Conservation (phyloP, 495 filamentous ascomycete genomes). For the Tuber borchii region DNA sequence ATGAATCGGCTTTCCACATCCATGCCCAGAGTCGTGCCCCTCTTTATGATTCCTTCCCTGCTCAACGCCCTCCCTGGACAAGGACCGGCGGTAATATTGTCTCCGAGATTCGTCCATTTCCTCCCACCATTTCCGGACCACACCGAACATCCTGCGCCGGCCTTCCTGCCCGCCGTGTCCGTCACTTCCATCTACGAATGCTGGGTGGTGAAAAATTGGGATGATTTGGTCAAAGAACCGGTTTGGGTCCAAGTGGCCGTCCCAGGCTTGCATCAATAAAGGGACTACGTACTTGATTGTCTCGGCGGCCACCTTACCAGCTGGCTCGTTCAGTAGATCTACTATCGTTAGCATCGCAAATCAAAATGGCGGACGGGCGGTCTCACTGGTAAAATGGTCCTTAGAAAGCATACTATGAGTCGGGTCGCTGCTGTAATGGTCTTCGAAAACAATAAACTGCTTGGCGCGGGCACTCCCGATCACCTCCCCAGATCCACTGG, state of each 20-base stretch:
- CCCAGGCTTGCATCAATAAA: constrained; percentile 78
- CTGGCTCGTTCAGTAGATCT: constrained; percentile 74
- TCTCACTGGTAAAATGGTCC: constrained; percentile 75
- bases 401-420: constrained; percentile 96
- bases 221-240: constrained; percentile 66
- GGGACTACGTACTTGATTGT: constrained; percentile 77
- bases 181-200: constrained; percentile 63
- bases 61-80: constrained; percentile 68
- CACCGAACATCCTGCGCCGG: constrained; percentile 66
- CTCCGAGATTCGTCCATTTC: constrained; percentile 55
- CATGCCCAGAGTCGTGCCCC: constrained; percentile 74
- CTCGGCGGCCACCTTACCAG: constrained; percentile 70
- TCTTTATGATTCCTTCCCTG: constrained; percentile 75
- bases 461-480: constrained; percentile 71
- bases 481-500: constrained; percentile 75
- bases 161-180: constrained; percentile 58
- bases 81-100: constrained; percentile 59
- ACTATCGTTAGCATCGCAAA: constrained; percentile 35
- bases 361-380: not conserved
- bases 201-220: constrained; percentile 83
- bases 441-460: constrained; percentile 78
- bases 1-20: constrained; percentile 66
- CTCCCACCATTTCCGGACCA: constrained; percentile 74
- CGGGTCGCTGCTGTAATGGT: constrained; percentile 66
- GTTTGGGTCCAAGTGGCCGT: constrained; percentile 66